Base-by-base conservation (phyloP, 495 filamentous ascomycete genomes). In the Aspergillus baeticus region DNA sequence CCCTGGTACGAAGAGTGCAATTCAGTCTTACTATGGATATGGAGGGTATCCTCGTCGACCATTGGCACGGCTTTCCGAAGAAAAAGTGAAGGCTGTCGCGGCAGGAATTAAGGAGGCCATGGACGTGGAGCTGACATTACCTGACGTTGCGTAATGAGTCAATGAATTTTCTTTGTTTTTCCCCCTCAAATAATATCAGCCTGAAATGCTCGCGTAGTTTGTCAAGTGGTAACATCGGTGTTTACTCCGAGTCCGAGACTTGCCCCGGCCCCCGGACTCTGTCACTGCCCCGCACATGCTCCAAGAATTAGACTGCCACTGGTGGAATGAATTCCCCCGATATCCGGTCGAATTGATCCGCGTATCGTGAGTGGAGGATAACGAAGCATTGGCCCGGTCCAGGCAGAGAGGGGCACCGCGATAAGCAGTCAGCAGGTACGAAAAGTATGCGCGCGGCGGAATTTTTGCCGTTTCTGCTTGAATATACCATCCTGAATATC, bases 21-120 rank as follows among this genome's bases (percentile, higher is more conserved):
- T 96, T 57, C 86, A 93, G 75, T 82, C 74, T 43, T 92, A 90
- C 67, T 93, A 84, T 67, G 90, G 91, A 35, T 96, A 95, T 66
- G 91, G 90, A 26, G 90, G 90, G 1, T 87, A 81, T 65, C 89
- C 90, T 11, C 78, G 91, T 21, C 77, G 83, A 45, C 90, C 91
- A 52, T 77, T 96, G 60, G 85, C 81, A 71, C 76, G 85, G 59
- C 67, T 94, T 41, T 75, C 66, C 17, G 69, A 78, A 22, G 76
- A 69, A 23, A 69, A 79, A 61, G 79, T 81, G 15, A 72, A 87
- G 70, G 77, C 75, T 17, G 71, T 83, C 46, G 80, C 83, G 20
- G 77, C 78, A 23, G 80, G 81, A 29, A 88, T 93, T 47, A 82
- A 81, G 63, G 83, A 89, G 48, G 84, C 88, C 6, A 80, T 93